Conservation (phyloP, 1,284 basidiomycete species). For the Tylopilus orsonianus region DNA sequence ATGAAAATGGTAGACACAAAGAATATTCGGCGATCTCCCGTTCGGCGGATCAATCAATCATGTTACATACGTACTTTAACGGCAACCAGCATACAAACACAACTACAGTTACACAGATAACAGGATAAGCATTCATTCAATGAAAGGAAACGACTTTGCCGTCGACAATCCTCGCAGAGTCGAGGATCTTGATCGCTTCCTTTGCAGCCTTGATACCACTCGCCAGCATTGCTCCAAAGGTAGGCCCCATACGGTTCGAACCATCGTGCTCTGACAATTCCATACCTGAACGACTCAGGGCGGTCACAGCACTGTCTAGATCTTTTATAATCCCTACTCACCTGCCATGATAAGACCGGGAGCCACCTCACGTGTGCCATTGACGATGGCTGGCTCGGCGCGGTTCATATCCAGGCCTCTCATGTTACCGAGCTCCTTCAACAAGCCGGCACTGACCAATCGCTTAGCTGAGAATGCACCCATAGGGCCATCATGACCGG, state of each 20-base stretch:
- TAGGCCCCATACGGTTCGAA: slow-evolving; percentile 79
- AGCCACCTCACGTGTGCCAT: slow-evolving; percentile 76
- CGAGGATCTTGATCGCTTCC: slow-evolving; percentile 67
- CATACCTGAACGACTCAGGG: slow-evolving; percentile 58
- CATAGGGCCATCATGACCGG: slow-evolving; percentile 82
- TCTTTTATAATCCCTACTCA: slow-evolving; percentile 32
- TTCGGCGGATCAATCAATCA: no score
- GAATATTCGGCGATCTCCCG: no score
- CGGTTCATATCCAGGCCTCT: slow-evolving; percentile 76
- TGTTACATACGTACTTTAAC: no score
- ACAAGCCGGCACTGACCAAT: slow-evolving; percentile 72
- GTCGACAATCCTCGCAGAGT: slow-evolving; percentile 57
- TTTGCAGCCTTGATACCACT: slow-evolving; percentile 78
- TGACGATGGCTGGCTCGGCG: slow-evolving; percentile 76
- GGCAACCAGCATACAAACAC: no score
- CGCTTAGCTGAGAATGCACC: slow-evolving; percentile 86
- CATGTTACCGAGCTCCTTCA: slow-evolving; percentile 84
- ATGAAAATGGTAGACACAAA: slow-evolving; percentile 35
- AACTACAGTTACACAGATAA: no score
- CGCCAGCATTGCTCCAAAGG: slow-evolving; percentile 81
- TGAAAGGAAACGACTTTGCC: slow-evolving; percentile 61
- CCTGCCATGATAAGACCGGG: slow-evolving; percentile 79
- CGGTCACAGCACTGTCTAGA: slow-evolving; percentile 2
- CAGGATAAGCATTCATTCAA: slow-evolving; percentile 12
- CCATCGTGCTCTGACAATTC: slow-evolving; percentile 84